Percentiles rank a stretch among this genome's conserved stretches.
These are phyloP conservation scores for Cyberlindnera saturnus DNA, from an alignment of 805 yeast species.

Conservation along the genomic window DNA sequence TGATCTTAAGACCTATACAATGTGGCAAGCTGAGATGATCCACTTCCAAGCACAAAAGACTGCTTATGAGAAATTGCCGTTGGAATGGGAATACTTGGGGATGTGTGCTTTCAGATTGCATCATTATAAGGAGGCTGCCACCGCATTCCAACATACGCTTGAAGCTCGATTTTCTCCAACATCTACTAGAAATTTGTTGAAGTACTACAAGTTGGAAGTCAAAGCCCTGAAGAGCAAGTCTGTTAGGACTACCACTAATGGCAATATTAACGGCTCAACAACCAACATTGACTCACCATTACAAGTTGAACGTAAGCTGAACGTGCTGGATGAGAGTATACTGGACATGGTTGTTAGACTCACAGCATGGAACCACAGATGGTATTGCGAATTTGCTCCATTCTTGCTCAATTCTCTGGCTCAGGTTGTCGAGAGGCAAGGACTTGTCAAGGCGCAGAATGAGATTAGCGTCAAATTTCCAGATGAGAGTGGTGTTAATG, in stretches of 20 bases:
- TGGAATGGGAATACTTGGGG: constrained; percentile 93
- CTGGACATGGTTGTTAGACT: constrained; percentile 69
- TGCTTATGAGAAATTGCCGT: constrained; percentile 66
- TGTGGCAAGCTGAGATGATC: constrained; percentile 89
- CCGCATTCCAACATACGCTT: constrained; percentile 73
- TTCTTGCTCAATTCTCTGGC: constrained; percentile 50
- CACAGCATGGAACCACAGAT: constrained; percentile 96
- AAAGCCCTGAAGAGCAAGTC: constrained; percentile 23
- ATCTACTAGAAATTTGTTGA: constrained; percentile 68
- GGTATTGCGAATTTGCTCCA: constrained; percentile 92
- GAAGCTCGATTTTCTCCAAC: constrained; percentile 72
- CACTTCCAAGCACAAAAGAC: constrained; percentile 87
- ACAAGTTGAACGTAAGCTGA: constrained; percentile 29
- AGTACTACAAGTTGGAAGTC: constrained; percentile 50
- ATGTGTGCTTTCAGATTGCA: constrained; percentile 78
- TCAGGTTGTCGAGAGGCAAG: constrained; percentile 66
- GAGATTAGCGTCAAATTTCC: constrained; percentile 65
- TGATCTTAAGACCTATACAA: constrained; percentile 75
- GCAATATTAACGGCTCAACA: constrained; percentile 14
- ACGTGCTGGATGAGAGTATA: constrained; percentile 35
- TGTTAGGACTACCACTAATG: constrained; percentile 6
- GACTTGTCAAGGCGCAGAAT: constrained; percentile 68
- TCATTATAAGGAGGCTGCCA: constrained; percentile 81
- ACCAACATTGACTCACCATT: constrained; percentile 13
- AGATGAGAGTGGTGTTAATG: constrained; percentile 47